phyloP scores from a whole-genome alignment of 305 asterid species.

The Fraxinus angustifolia region DNA sequence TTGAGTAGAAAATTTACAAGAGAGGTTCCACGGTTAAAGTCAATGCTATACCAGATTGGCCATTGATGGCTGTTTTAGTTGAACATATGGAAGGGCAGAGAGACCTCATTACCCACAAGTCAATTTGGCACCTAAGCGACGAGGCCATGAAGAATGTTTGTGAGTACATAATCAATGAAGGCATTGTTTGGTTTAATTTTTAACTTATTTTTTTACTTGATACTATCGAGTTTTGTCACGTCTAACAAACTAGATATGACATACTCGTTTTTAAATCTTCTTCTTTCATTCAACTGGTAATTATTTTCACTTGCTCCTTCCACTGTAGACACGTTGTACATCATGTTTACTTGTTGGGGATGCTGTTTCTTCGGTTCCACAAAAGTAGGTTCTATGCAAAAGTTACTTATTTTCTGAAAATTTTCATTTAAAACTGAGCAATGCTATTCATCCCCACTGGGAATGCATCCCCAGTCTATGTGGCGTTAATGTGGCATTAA shows the following conservation, averaged over 20 bases:
- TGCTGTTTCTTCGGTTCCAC: constrained; percentile 78
- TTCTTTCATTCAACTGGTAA: background rate
- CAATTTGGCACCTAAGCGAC: constrained; percentile 88
- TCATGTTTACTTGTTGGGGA: constrained; percentile 85
- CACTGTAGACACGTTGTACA: constrained; percentile 56
- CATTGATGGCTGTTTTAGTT: constrained; percentile 78
- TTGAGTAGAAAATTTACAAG: constrained; percentile 24
- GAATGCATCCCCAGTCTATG: too few species aligned
- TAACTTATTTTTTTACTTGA: background rate
- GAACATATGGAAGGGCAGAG: constrained; percentile 79
- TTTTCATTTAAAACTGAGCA: background rate
- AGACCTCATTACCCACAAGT: constrained; percentile 72
- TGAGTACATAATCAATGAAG: constrained; percentile 29
- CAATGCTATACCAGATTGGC: constrained; percentile 72
- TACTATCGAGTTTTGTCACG: background rate
- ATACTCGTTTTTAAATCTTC: background rate
- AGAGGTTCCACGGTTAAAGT: constrained; percentile 26
- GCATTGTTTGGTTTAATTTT: background rate
- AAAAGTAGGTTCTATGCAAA: constrained; percentile 36
- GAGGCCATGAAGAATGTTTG: constrained; percentile 72
- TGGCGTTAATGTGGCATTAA: too few species aligned
- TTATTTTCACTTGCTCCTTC: background rate
- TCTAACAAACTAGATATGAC: background rate
- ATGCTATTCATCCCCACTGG: too few species aligned
- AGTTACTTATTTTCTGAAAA: background rate